Evolutionary conservation across 768 basidiomycete genomes (phyloP).

Genomic region (Termitomyces titanicus): DNA sequence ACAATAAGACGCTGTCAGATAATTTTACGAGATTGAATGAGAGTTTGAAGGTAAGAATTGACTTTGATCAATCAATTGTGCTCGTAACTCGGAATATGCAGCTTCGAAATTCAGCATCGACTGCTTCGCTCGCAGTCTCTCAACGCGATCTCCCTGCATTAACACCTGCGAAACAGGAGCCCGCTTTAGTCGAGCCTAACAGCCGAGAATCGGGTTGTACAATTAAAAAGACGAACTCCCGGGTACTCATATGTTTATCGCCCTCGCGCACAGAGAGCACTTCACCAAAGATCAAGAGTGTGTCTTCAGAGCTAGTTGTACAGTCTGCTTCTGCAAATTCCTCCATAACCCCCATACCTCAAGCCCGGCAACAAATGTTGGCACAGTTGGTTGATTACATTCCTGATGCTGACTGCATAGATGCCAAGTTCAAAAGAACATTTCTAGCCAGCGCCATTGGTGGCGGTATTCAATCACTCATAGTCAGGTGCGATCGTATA

Average conservation of each 20-base stretch:
- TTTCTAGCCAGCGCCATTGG: conserved; percentile 36
- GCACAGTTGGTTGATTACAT: conserved; percentile 20
- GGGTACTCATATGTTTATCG: neutral
- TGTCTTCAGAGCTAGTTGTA: neutral
- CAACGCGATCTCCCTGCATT: neutral
- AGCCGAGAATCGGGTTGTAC: neutral
- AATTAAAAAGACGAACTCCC: neutral
- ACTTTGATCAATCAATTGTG: neutral
- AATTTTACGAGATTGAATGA: neutral
- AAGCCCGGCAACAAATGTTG: conserved; percentile 20
- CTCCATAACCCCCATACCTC: conserved; percentile 10
- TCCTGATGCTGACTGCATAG: conserved; percentile 16
- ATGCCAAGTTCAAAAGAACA: conserved; percentile 35
- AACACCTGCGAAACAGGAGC: neutral
- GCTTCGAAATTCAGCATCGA: neutral
- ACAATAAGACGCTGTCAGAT: neutral
- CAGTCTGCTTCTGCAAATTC: neutral
- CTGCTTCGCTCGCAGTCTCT: neutral
- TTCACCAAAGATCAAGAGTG: neutral
- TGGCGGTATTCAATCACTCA: conserved; percentile 33
- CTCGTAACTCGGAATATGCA: neutral
- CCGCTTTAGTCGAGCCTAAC: neutral
- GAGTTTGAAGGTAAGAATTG: conserved; percentile 1
- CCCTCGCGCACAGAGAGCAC: neutral
- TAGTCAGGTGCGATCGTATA: conserved; percentile 27